A percentile compares a stretch with the other conserved stretches of the same genome.
phyloP scores from a whole-genome alignment of 305 asterid species.

The Coffea humblotiana region DNA sequence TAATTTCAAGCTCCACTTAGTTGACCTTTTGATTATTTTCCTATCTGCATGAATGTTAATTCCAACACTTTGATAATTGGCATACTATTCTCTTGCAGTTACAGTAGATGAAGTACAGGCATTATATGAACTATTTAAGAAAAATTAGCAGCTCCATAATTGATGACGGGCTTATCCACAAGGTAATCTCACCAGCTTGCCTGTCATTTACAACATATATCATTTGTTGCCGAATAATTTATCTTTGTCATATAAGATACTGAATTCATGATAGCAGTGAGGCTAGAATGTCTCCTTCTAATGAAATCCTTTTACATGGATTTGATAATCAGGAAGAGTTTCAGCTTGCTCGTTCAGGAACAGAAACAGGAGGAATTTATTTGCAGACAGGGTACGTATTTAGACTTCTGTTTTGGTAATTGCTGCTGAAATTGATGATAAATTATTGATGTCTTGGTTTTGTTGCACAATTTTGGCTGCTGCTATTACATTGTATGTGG shows the following conservation, averaged over 20 bases:
- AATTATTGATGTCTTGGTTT: not conserved
- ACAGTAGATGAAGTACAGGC: slow-evolving; percentile 88
- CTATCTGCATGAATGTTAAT: not conserved
- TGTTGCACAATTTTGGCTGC: not conserved
- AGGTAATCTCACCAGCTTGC: slow-evolving; percentile 39
- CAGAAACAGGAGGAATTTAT: slow-evolving; percentile 63
- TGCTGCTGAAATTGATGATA: slow-evolving; percentile 5
- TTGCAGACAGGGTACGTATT: slow-evolving; percentile 74
- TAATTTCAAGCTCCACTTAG: not conserved
- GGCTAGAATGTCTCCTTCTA: not conserved
- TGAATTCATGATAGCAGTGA: not conserved
- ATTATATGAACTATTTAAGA: slow-evolving; percentile 62
- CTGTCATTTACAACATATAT: not conserved
- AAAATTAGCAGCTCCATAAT: slow-evolving; percentile 77
- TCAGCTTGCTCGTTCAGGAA: slow-evolving; percentile 86
- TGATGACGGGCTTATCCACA: slow-evolving; percentile 85
- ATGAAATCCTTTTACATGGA: slow-evolving; percentile 18
- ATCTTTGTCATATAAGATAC: not conserved
- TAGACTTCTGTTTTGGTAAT: not conserved
- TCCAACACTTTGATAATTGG: not conserved
- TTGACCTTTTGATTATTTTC: not conserved
- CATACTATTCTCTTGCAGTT: slow-evolving; percentile 39
- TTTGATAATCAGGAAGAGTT: slow-evolving; percentile 71
- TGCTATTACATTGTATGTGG: not conserved
- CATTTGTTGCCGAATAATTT: not conserved